Evolutionary conservation across 257 asterid genomes (phyloP).

Genomic region (Solanum peruvianum): DNA sequence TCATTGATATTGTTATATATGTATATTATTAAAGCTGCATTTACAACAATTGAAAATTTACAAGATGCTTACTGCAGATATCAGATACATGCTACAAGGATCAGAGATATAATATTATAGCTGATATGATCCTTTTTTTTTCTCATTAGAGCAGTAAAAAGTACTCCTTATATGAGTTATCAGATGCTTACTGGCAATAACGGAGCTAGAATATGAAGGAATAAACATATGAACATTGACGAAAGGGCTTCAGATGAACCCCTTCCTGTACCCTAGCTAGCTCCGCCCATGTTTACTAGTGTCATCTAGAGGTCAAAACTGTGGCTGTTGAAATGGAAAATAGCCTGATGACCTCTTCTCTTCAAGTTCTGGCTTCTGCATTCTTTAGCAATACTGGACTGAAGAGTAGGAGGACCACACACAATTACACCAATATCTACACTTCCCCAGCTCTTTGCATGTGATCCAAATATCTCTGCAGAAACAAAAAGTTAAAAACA

Average conservation of each 20-base stretch:
- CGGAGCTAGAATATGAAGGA: not conserved
- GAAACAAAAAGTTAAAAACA: not conserved
- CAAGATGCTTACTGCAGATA: not conserved
- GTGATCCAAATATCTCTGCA: slow-evolving; percentile 46
- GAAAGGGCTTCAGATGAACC: not conserved
- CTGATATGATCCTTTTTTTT: not conserved
- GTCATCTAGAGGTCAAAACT: slow-evolving; percentile 61
- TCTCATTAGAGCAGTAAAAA: not conserved
- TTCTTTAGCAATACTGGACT: slow-evolving; percentile 57
- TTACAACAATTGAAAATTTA: not conserved
- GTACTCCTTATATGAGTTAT: not conserved
- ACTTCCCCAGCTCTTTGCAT: slow-evolving; percentile 53
- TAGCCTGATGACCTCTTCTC: slow-evolving; percentile 26
- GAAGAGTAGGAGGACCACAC: slow-evolving; percentile 73
- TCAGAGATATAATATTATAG: not conserved
- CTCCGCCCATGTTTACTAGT: not conserved
- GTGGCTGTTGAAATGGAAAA: slow-evolving; percentile 87
- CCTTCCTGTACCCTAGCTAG: not conserved
- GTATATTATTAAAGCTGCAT: not conserved
- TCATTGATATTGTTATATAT: not conserved
- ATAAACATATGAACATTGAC: not conserved
- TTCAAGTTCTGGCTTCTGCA: slow-evolving; percentile 49
- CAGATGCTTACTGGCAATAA: not conserved
- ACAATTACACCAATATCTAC: slow-evolving; percentile 67
- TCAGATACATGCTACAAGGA: not conserved